Evolutionary conservation across 2,329 filamentous ascomycete genomes (phyloP).

Genomic region (Fusarium metavorans): DNA sequence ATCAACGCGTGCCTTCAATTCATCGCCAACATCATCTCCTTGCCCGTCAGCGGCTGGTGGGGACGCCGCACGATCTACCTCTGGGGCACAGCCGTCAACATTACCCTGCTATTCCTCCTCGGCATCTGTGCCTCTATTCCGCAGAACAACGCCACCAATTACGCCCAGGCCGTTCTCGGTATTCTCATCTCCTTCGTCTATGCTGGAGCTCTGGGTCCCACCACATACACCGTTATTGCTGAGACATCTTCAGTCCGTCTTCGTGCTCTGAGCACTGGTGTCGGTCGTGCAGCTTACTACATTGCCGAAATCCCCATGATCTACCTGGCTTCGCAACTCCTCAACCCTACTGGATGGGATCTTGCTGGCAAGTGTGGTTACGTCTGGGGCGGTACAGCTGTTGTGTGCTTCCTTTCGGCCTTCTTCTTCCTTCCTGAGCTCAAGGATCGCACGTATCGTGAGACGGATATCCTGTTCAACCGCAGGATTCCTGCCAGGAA

Average conservation of each 20-base stretch:
- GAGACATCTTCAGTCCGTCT: constrained; percentile 75
- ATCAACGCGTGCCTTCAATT: constrained; percentile 72
- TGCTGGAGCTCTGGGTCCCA: constrained; percentile 69
- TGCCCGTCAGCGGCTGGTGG: constrained; percentile 72
- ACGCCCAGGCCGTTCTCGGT: constrained; percentile 71
- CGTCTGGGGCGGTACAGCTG: constrained; percentile 68
- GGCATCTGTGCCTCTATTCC: constrained; percentile 68
- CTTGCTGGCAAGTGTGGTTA: constrained; percentile 68
- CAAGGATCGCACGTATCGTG: constrained; percentile 67
- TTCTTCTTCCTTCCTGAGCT: constrained; percentile 65
- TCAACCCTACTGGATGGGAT: constrained; percentile 63
- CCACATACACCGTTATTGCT: constrained; percentile 74
- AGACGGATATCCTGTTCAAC: constrained; percentile 70
- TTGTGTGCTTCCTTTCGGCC: constrained; percentile 64
- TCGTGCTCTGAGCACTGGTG: constrained; percentile 70
- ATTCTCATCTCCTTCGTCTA: constrained; percentile 74
- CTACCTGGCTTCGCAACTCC: constrained; percentile 69
- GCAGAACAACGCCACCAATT: constrained; percentile 53
- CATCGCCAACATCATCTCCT: constrained; percentile 73
- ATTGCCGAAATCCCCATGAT: constrained; percentile 74
- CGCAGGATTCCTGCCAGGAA: constrained; percentile 65
- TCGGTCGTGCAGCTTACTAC: constrained; percentile 73
- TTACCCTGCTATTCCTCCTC: constrained; percentile 64
- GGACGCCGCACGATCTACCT: constrained; percentile 73
- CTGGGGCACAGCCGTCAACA: constrained; percentile 67